These are phyloP conservation scores for Trypanosoma boissoni DNA, from an alignment of 208 protist species.

Conservation along the genomic window DNA sequence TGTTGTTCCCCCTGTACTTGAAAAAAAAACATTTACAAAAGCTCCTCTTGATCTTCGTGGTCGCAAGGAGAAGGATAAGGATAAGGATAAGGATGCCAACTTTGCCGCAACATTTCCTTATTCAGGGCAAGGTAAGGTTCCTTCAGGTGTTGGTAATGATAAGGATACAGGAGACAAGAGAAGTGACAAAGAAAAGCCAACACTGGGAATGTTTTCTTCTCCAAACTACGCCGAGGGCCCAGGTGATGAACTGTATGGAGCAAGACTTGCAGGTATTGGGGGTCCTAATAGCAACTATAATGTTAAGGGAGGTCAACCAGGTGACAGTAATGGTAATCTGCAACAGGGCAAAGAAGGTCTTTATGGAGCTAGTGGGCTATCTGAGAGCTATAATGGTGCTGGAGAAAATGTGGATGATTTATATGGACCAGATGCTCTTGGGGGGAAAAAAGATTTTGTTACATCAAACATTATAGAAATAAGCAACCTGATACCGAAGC, in stretches of 20 bases:
- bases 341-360: not conserved
- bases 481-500: slow-evolving; percentile 86
- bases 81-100: not conserved
- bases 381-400: too few relatives aligned
- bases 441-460: slow-evolving; percentile 87
- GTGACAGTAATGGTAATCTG: not conserved
- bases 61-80: not conserved
- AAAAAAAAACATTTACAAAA: slow-evolving; percentile 75
- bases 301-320: not conserved
- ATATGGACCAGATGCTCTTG: slow-evolving; percentile 27
- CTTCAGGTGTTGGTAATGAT: not conserved
- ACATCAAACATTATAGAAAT: slow-evolving; percentile 92
- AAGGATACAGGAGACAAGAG: not conserved
- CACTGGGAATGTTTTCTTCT: too few relatives aligned
- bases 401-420: slow-evolving; percentile 18
- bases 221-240: too few relatives aligned
- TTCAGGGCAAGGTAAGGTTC: not conserved
- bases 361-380: too few relatives aligned
- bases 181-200: not conserved
- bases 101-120: not conserved
- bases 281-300: too few relatives aligned
- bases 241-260: too few relatives aligned
- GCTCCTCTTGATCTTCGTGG: slow-evolving; percentile 34
- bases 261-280: too few relatives aligned
- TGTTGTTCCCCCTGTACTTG: slow-evolving; percentile 49